phyloP scores from a whole-genome alignment of 1,284 basidiomycete genomes.

The Ceratobasidium sp. region DNA sequence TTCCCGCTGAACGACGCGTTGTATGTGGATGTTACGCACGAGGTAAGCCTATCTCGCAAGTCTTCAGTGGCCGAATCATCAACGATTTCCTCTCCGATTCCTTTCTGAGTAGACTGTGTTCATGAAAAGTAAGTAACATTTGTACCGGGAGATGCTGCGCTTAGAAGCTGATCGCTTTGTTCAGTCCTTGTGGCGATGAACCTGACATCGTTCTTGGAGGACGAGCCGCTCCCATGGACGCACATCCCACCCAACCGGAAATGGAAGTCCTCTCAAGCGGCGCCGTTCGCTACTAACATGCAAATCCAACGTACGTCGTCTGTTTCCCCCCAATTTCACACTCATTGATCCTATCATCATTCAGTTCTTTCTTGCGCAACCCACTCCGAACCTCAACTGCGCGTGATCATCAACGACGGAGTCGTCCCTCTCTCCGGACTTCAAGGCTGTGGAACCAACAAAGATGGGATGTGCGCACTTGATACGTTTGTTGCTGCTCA shows the following conservation, averaged over 20 bases:
- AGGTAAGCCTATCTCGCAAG: constrained; percentile 50
- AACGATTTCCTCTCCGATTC: neutral
- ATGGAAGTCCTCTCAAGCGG: constrained; percentile 63
- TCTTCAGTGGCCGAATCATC: neutral
- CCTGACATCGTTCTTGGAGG: constrained; percentile 74
- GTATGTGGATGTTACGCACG: constrained; percentile 70
- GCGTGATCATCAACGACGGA: constrained; percentile 89
- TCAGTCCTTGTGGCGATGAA: constrained; percentile 52
- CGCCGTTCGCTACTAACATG: constrained; percentile 67
- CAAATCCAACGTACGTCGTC: constrained; percentile 60
- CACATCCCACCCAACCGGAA: constrained; percentile 74
- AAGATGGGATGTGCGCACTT: constrained; percentile 85
- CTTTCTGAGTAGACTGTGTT: constrained; percentile 21
- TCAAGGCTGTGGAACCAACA: constrained; percentile 73
- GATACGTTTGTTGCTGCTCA: constrained; percentile 79
- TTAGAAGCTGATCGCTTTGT: neutral
- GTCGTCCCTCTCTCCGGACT: constrained; percentile 84
- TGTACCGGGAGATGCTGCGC: neutral
- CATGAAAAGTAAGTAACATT: constrained; percentile 45
- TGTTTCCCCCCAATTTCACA: constrained; percentile 13
- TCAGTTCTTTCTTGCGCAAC: constrained; percentile 64
- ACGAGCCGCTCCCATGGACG: constrained; percentile 77
- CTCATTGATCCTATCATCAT: constrained; percentile 58
- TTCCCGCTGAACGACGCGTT: constrained; percentile 75
- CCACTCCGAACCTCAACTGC: constrained; percentile 71